Percentiles rank a stretch among this genome's conserved stretches.
Conservation (phyloP, 2,329 filamentous ascomycete genomes). For the Pyrenophora seminiperda region DNA sequence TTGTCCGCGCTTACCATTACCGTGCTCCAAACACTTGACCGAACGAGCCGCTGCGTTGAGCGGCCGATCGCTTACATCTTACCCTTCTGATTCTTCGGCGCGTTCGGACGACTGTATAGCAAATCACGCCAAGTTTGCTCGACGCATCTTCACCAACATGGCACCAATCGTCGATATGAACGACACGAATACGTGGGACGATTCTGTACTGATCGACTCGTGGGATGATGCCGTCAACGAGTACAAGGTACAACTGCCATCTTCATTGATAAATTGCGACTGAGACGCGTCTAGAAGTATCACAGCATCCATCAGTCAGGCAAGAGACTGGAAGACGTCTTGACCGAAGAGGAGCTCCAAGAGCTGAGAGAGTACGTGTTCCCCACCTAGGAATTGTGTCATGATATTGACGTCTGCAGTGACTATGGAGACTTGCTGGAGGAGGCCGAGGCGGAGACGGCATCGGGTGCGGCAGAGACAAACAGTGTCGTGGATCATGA, state of each 20-base stretch:
- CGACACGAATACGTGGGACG: constrained; percentile 47
- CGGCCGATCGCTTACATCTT: background rate
- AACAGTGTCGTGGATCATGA: constrained; percentile 32
- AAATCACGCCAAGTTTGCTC: background rate
- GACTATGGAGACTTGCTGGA: constrained; percentile 41
- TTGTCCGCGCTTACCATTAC: background rate
- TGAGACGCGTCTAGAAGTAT: constrained; percentile 40
- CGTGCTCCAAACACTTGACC: no score
- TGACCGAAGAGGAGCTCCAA: constrained; percentile 40
- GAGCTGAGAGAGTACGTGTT: constrained; percentile 36
- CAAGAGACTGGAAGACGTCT: constrained; percentile 44
- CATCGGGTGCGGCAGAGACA: constrained; percentile 17
- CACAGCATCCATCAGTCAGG: constrained; percentile 46
- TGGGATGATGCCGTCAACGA: constrained; percentile 47
- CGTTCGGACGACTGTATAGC: background rate
- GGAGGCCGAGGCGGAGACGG: constrained; percentile 28
- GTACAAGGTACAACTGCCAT: constrained; percentile 38
- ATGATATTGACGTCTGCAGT: constrained; percentile 28
- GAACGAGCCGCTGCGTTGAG: background rate
- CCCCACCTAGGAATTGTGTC: background rate
- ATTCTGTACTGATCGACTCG: constrained; percentile 42
- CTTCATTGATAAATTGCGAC: background rate
- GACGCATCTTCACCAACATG: constrained; percentile 19
- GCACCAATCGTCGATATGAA: constrained; percentile 34
- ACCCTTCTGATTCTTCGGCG: background rate